Evolutionary conservation across 192 early-diverging fungal genomes (phyloP).

Genomic region (Powellomyces hirtus): DNA sequence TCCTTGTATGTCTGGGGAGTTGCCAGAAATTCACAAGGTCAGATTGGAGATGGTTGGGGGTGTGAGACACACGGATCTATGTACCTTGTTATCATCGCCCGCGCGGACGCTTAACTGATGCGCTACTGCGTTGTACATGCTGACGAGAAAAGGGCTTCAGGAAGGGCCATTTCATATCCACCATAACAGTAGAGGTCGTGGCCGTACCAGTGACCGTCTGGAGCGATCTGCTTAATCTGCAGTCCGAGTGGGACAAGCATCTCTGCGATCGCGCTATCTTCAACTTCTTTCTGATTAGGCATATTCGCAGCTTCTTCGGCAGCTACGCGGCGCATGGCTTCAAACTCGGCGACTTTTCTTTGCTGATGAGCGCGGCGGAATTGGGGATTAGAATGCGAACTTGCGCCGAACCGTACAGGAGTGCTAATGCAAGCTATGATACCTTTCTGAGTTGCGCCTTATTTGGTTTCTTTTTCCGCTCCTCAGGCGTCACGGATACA

Average conservation of each 20-base stretch:
- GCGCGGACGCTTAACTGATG: conserved; percentile 65
- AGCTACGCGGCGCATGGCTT: conserved; percentile 70
- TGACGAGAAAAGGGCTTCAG: background rate
- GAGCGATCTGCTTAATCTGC: conserved; percentile 64
- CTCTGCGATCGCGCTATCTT: conserved; percentile 55
- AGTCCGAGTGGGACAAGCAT: conserved; percentile 48
- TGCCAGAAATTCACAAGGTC: no score
- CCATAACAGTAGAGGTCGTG: background rate
- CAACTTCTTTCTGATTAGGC: conserved; percentile 73
- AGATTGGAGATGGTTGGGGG: no score
- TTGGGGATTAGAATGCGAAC: conserved; percentile 18
- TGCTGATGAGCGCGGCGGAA: conserved; percentile 49
- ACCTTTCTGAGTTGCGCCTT: conserved; percentile 37
- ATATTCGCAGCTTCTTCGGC: conserved; percentile 70
- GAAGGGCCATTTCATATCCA: background rate
- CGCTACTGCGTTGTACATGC: conserved; percentile 84
- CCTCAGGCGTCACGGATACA: background rate
- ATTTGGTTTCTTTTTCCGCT: conserved; percentile 36
- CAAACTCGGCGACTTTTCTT: conserved; percentile 68
- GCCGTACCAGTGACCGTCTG: conserved; percentile 89
- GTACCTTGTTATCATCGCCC: conserved; percentile 50
- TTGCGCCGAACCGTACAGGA: no score
- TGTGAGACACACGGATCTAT: no score
- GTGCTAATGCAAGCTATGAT: no score
- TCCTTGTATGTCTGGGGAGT: conserved; percentile 50